Evolutionary conservation across 73 alveolate species (phyloP).

Genomic region (Uronychia setigera): DNA sequence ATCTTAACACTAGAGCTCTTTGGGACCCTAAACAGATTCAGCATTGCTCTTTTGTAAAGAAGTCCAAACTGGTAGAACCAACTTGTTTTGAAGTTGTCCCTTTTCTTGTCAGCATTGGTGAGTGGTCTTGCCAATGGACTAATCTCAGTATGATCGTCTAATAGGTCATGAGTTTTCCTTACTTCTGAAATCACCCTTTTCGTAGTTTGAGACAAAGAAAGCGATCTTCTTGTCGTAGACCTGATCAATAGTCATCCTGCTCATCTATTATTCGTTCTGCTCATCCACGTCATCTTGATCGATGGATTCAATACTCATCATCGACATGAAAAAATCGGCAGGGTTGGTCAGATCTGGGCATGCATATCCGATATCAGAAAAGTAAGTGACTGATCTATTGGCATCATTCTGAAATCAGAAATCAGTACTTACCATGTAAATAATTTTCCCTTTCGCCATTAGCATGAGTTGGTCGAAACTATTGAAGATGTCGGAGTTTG

Average conservation of each 20-base stretch:
- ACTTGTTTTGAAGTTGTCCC: background rate
- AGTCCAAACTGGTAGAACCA: background rate
- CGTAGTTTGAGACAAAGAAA: background rate
- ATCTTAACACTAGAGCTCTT: constrained; percentile 8
- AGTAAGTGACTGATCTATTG: constrained; percentile 61
- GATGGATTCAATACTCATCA: constrained; percentile 42
- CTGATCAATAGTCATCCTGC: background rate
- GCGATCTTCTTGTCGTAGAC: constrained; percentile 3
- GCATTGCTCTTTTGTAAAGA: constrained; percentile 7
- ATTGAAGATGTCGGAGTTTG: constrained; percentile 75
- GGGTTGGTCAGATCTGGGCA: constrained; percentile 85
- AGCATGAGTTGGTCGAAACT: constrained; percentile 76
- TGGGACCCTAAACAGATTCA: constrained; percentile 31
- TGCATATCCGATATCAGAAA: constrained; percentile 62
- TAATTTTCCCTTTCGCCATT: constrained; percentile 55
- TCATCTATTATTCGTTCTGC: background rate
- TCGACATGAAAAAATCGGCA: constrained; percentile 68
- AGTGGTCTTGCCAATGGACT: background rate
- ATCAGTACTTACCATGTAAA: constrained; percentile 8
- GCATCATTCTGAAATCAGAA: constrained; percentile 5
- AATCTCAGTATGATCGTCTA: background rate
- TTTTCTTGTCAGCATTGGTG: background rate
- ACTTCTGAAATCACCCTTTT: constrained; percentile 7
- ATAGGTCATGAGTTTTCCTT: background rate
- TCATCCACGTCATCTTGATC: constrained; percentile 8